phyloP scores from a whole-genome alignment of 306 rosid genomes.

The Cicer arietinum region DNA sequence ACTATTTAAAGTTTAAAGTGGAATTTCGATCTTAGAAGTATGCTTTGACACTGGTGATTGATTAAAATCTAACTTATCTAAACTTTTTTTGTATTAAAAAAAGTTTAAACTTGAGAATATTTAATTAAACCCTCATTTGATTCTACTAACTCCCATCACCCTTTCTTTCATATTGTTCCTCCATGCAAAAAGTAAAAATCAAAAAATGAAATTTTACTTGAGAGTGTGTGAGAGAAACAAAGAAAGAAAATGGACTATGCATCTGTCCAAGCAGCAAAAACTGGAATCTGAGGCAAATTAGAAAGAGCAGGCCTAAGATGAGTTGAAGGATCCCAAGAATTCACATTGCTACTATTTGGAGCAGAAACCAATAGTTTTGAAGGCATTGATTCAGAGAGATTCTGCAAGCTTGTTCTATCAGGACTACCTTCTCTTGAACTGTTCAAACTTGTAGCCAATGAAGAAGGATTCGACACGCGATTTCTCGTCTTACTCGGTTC shows the following conservation, averaged over 20 bases:
- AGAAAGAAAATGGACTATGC: conserved; percentile 35
- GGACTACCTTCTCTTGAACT: conserved; percentile 84
- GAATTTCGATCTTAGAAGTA: neutral
- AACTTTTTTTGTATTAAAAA: conserved; percentile 5
- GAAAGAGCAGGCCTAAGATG: conserved; percentile 65
- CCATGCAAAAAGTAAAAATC: conserved; percentile 28
- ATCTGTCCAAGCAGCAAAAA: conserved; percentile 84
- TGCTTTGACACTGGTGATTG: neutral
- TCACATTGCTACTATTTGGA: conserved; percentile 53
- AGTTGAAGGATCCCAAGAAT: conserved; percentile 68
- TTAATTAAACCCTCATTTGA: conserved; percentile 33
- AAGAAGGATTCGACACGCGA: conserved; percentile 72
- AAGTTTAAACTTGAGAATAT: conserved; percentile 43
- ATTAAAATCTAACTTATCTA: neutral
- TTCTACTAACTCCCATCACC: conserved; percentile 43
- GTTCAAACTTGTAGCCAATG: conserved; percentile 72
- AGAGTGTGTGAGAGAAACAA: neutral
- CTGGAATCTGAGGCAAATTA: conserved; percentile 67
- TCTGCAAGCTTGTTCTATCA: conserved; percentile 58
- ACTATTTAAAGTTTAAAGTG: conserved; percentile 13
- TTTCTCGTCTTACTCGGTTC: conserved; percentile 57
- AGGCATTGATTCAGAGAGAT: conserved; percentile 58
- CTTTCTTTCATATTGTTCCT: conserved; percentile 35
- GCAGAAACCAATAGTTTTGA: conserved; percentile 53
- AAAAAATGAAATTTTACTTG: conserved; percentile 30